Base-by-base conservation (phyloP, 345 rosid genomes). In the Salix udensis region DNA sequence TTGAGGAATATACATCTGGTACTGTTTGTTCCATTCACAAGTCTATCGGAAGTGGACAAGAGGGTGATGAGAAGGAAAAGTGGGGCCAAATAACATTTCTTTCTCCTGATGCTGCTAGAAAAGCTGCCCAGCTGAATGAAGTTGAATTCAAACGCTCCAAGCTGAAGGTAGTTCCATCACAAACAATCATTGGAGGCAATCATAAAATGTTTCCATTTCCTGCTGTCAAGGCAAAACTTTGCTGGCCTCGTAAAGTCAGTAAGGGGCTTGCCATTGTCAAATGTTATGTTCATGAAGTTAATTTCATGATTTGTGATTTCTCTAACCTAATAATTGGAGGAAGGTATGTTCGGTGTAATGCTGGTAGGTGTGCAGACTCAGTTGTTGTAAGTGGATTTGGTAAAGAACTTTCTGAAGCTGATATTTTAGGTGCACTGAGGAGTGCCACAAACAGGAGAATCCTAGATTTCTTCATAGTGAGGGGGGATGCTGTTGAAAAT, bases 41-140 rank as follows among this genome's bases (percentile, higher is more conserved):
- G 87, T 86, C 76, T 65, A 26, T 79, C 14, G 76, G 77, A 14
- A 80, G 61, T 76, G 86, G 67, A 66, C 90, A 78, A 72, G 93
- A 88, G 30, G 74, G 74, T 62, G 90, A 86, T 19, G 90, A 89
- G 21, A 79, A 78, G 76, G 93, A 85, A 44, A 88, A 84, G 82
- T 95, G 97, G 97, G 97, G 97, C 66, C 90, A 87, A 83, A 74
- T 95, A 78, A 95, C 94, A 30, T 95, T 93, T 86, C 88, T 81
- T 58, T 83, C 87, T 62, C 95, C 97, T 58, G 97, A 87, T 76
- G 87, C 92, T 76, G 93, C 97, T 76, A 76, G 80, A 80, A 86
- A 78, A 82, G 95, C 97, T 74, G 26, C 85, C 65, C 89, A 91
- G 79, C 80, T 89, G 73, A 85, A 81, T 67, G 88, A 78, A 67